Evolutionary conservation across 2,329 filamentous ascomycete genomes (phyloP).

Genomic region (Colletotrichum sp.): DNA sequence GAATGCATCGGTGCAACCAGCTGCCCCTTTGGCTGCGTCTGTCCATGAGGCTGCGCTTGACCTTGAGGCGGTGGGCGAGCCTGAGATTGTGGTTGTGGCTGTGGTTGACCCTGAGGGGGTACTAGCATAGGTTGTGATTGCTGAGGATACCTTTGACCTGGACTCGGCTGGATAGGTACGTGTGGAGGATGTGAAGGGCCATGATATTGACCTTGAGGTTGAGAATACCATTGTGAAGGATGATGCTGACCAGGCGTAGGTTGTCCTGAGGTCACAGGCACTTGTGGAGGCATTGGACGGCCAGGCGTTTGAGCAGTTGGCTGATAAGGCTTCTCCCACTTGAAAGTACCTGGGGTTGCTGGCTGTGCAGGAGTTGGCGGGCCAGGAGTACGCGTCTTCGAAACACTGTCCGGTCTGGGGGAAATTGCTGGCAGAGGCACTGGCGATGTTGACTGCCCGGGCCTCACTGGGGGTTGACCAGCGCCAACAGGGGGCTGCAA

Average conservation of each 20-base stretch:
- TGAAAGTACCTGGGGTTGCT: conserved; percentile 31
- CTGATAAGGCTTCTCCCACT: conserved; percentile 49
- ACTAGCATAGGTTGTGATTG: conserved; percentile 20
- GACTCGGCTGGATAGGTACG: conserved; percentile 20
- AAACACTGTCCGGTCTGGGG: conserved; percentile 36
- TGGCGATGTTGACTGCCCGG: conserved; percentile 19
- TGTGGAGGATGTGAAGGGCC: conserved; percentile 1
- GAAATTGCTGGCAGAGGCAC: conserved; percentile 31
- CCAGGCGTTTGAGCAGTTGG: conserved; percentile 32
- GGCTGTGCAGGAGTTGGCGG: conserved; percentile 29
- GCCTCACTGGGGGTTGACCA: conserved; percentile 32
- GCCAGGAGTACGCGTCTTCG: conserved; percentile 35
- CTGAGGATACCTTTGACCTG: conserved; percentile 14
- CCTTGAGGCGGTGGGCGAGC: conserved; percentile 27
- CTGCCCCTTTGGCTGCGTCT: conserved; percentile 40
- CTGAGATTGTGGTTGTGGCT: conserved; percentile 13
- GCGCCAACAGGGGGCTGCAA: conserved; percentile 41
- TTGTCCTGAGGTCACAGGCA: conserved; percentile 2
- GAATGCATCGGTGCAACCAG: conserved; percentile 39
- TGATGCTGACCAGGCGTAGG: conserved; percentile 20
- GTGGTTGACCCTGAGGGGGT: conserved; percentile 4
- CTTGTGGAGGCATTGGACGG: conserved; percentile 15
- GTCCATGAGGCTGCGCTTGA: conserved; percentile 15
- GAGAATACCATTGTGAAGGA: conserved; percentile 21
- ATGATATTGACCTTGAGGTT: conserved; percentile 12